Evolutionary conservation across 1,284 basidiomycete genomes (phyloP).

Genomic region (Cryptococcus sp.): DNA sequence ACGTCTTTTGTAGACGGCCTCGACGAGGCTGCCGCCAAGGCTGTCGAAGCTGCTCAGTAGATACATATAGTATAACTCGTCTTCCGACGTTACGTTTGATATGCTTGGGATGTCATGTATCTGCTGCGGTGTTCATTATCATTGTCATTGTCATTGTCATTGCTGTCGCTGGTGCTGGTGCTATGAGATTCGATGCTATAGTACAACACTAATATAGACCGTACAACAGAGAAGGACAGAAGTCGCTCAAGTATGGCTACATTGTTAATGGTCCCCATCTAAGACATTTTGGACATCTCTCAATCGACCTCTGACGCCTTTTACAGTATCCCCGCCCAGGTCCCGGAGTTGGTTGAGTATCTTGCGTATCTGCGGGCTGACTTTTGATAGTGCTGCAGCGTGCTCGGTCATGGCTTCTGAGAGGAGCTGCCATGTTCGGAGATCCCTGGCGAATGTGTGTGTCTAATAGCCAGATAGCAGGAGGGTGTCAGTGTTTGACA

Average conservation of each 20-base stretch:
- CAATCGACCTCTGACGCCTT: conserved; percentile 42
- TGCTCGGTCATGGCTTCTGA: conserved; percentile 37
- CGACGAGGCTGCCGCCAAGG: conserved; percentile 70
- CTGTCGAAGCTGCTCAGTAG: conserved; percentile 67
- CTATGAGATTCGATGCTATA: too few species aligned
- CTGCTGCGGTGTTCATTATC: background rate
- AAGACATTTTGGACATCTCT: conserved; percentile 30
- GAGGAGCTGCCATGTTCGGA: conserved; percentile 44
- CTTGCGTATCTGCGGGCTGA: conserved; percentile 28
- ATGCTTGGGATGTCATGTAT: background rate
- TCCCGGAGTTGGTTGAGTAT: conserved; percentile 34
- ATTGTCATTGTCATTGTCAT: background rate
- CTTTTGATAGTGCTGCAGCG: conserved; percentile 25
- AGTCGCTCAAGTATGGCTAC: background rate
- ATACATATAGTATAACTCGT: background rate
- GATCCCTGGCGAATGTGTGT: conserved; percentile 52
- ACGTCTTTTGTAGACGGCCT: conserved; percentile 41
- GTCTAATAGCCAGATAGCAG: conserved; percentile 30
- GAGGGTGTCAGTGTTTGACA: too few species aligned
- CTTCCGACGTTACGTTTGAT: background rate
- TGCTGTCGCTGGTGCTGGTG: too few species aligned
- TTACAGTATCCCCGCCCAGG: conserved; percentile 41
- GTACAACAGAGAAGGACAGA: background rate
- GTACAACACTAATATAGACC: too few species aligned
- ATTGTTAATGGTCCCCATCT: conserved; percentile 16